phyloP scores from a whole-genome alignment of 1,139 yeast genomes.

The Saccharomyces hybrid region DNA sequence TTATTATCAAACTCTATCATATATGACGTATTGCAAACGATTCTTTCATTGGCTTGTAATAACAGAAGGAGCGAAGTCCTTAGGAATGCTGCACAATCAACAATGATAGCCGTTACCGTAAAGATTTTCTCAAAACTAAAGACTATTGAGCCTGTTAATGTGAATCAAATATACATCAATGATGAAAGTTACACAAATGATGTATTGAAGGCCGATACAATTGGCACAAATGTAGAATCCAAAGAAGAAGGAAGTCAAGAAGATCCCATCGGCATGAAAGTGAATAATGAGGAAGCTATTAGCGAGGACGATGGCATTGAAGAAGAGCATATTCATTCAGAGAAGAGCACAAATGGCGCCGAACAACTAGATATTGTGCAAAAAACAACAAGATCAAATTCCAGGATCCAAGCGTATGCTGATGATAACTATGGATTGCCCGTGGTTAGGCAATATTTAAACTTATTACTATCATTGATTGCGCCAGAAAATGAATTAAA shows the following conservation, averaged over 20 bases:
- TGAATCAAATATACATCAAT: constrained; percentile 29
- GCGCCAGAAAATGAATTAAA: constrained; percentile 77
- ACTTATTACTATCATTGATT: constrained; percentile 72
- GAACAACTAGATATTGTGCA: background rate
- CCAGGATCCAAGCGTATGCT: constrained; percentile 1
- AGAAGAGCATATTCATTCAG: background rate
- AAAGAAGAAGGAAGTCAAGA: constrained; percentile 5
- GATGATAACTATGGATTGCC: constrained; percentile 33
- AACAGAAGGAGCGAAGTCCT: constrained; percentile 85
- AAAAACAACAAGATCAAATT: background rate
- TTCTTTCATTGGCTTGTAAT: constrained; percentile 86
- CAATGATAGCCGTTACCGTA: constrained; percentile 64
- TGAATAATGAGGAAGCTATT: constrained; percentile 5
- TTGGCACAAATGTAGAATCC: constrained; percentile 23
- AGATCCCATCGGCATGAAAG: background rate
- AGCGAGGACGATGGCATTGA: background rate
- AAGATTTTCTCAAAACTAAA: constrained; percentile 57
- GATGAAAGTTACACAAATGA: constrained; percentile 33
- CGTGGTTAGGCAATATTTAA: constrained; percentile 40
- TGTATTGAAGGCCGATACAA: constrained; percentile 30
- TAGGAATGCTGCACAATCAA: constrained; percentile 82
- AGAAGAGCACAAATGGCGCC: background rate
- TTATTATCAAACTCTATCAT: constrained; percentile 72
- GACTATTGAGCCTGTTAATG: constrained; percentile 42
- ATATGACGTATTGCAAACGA: constrained; percentile 85